Evolutionary conservation across 2,329 filamentous ascomycete species (phyloP), one percentile per base, ranked within the genome.

Genomic region (Verticillium albo-atrum): DNA sequence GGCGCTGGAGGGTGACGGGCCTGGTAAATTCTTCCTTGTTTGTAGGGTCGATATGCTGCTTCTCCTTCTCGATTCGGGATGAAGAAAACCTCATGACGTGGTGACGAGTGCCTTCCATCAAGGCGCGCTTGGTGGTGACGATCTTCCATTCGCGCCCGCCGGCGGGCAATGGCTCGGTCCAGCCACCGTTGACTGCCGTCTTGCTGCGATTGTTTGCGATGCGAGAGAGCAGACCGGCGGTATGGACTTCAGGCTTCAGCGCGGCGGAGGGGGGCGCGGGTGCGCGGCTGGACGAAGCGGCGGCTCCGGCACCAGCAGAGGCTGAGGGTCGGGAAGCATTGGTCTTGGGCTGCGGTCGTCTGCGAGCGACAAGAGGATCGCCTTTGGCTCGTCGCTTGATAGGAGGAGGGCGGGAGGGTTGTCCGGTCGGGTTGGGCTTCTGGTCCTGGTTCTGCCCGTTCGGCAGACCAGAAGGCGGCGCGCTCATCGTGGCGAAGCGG

Each of bases 1-100:
- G 89, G 63, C 95, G 88, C 71, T 98, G 93, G 37, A 99, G 79
- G 37, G 91, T 89, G 32, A 98, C 90, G 0, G 95, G 95, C 28
- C 92, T 86, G 20, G 90, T 89, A 70, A 98, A 99, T 56, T 96
- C 87, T 6, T 87, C 80, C 65, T 94, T 88, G 66, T 88, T 77
- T 27, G 79, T 80, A 2, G 86, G 84, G 68, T 98, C 88, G 61
- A 91, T 70, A 32, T 87, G 82, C 66, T 89, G 89, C 62, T 79
- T 79, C 23, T 71, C 72, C 10, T 75, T 68, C 54, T 61, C 65
- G 12, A 68, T 62, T 67, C 86, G 87, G 56, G 82, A 79, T 63
- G 89, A 82, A 60, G 76, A 71, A 66, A 99, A 87, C 66, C 91
- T 89, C 80, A 97, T 93, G 63, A 96, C 85, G 71, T 99, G 95